These are phyloP conservation scores for Creolimax fragrantissima DNA, from an alignment of 78 protist species.

Conservation along the genomic window DNA sequence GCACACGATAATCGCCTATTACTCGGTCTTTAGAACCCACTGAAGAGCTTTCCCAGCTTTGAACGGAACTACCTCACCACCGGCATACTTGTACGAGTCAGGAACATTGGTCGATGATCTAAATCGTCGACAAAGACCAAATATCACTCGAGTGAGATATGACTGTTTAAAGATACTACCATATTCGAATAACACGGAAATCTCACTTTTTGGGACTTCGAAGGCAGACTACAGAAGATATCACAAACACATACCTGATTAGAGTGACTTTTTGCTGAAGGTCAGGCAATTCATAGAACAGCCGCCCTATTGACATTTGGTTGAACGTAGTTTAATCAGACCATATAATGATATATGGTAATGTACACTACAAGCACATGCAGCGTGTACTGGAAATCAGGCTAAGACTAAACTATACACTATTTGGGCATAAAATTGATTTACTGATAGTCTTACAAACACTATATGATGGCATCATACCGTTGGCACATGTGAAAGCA, in stretches of 20 bases:
- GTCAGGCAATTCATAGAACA: not conserved
- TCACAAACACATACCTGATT: not conserved
- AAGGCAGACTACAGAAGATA: not conserved
- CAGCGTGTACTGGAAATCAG: too few species aligned
- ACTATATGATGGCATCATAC: too few species aligned
- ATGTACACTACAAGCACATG: too few species aligned
- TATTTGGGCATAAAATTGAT: too few species aligned
- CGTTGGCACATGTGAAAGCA: too few species aligned
- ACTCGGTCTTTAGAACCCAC: not conserved
- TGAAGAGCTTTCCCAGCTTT: constrained; percentile 16
- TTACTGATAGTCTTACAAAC: too few species aligned
- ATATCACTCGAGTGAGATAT: not conserved
- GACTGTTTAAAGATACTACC: not conserved
- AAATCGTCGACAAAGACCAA: not conserved
- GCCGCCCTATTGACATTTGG: not conserved
- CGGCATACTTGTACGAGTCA: not conserved
- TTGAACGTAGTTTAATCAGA: too few species aligned
- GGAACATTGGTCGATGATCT: not conserved
- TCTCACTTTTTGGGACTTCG: not conserved
- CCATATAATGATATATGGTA: too few species aligned
- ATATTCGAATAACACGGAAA: not conserved
- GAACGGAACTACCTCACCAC: constrained; percentile 28
- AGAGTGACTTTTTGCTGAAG: not conserved
- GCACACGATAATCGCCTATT: too few species aligned
- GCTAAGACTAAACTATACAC: too few species aligned